phyloP scores from a whole-genome alignment of 176 grass and related monocot genomes.

The Oryza glumipatula region DNA sequence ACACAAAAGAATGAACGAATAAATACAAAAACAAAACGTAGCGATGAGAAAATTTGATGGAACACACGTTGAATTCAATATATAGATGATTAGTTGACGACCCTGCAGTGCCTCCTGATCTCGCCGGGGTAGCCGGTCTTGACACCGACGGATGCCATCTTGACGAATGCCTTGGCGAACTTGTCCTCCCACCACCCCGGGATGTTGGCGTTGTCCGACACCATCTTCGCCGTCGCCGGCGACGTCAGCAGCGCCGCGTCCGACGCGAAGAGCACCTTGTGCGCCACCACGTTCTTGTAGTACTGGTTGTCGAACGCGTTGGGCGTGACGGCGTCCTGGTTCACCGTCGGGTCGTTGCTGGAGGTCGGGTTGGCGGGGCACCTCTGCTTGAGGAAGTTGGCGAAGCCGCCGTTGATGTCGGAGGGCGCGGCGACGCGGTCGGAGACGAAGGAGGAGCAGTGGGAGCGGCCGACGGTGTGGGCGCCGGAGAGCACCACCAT shows the following conservation, averaged over 20 bases:
- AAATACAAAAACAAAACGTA: too few species aligned
- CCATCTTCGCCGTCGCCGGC: not conserved
- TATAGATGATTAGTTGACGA: conserved; percentile 22
- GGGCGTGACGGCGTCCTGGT: not conserved
- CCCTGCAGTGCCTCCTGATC: conserved; percentile 38
- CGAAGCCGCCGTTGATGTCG: conserved; percentile 20
- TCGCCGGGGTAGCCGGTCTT: conserved; percentile 29
- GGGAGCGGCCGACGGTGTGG: conserved; percentile 44
- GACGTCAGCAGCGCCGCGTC: conserved; percentile 32
- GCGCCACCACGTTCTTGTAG: conserved; percentile 28
- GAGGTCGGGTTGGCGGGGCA: conserved; percentile 16
- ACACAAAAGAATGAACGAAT: too few species aligned
- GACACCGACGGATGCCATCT: conserved; percentile 23
- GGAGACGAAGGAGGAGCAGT: conserved; percentile 55
- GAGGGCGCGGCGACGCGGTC: conserved; percentile 36
- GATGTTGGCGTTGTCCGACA: not conserved
- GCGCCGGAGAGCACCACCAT: conserved; percentile 51
- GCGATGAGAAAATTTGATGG: too few species aligned
- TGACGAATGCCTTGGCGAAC: conserved; percentile 33
- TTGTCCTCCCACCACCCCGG: not conserved
- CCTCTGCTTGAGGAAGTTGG: not conserved
- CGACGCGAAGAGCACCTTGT: conserved; percentile 37
- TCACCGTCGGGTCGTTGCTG: conserved; percentile 27
- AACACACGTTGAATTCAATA: too few species aligned
- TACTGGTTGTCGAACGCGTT: conserved; percentile 44